Evolutionary conservation across 2,329 filamentous ascomycete species (phyloP), one percentile per base, ranked within the genome.

Genomic region (Pseudogymnoascus sp.): DNA sequence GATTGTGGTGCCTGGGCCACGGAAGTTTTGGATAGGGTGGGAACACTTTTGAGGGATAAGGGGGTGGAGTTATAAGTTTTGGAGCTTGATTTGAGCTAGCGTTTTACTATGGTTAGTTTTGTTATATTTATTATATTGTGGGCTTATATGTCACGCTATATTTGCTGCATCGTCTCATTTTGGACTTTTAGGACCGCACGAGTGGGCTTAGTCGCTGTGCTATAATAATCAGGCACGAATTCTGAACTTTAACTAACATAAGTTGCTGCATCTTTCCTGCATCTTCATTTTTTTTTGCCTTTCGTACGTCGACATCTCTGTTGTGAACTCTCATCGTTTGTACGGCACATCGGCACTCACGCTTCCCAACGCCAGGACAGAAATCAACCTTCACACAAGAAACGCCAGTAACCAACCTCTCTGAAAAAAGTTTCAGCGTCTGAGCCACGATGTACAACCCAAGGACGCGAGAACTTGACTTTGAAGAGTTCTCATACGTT

Each of bases 1-100:
- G 50, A 56, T 4, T 56, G 50, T 18, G 50, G 50, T 16, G 18
- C 10, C n/a, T 34, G 50, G 50, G 25, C 61, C 85, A 88, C 70
- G 71, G 74, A 31, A 78, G 74, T 56, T 21, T 56, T 56, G 50
- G 50, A 56, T 18, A 1, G 11, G 28, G 16, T 16, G 50, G 31
- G 10, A 6, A 10, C 10, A 11, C 25, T 34, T 14, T 34, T 56
- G 5, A 10, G 25, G 4, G 50, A 56, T 18, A 34, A 34, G 25
- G 16, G 10, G 50, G 50, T 18, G 50, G 28, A 18, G 2, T 56
- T 56, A 56, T 56, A 16, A 34, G 10, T 34, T 34, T 34, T 34
- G 7, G 14, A 28, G 50, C 3, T 18, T 31, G n/a, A 6, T 18
- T 1, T 56, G 18, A 4, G 4, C 8, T 56, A 34, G n/a, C 25